These are phyloP conservation scores for Cladosporium sp. DNA, from an alignment of 2,329 filamentous ascomycete species.

Conservation along the genomic window DNA sequence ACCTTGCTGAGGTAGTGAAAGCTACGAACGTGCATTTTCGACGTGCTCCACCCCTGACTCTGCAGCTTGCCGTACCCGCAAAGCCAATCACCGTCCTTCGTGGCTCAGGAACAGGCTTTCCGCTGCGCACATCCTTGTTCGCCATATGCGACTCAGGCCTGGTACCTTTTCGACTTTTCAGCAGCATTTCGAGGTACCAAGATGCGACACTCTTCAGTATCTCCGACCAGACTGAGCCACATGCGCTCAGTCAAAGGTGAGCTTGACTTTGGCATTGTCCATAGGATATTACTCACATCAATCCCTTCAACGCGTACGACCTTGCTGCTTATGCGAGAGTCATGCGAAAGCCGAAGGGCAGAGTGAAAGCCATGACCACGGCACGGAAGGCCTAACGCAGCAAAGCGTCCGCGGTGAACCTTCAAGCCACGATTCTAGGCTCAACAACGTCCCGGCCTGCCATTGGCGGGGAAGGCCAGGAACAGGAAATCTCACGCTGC, in stretches of 20 bases:
- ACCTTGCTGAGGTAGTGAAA: conserved; percentile 4
- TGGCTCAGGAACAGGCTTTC: conserved; percentile 4
- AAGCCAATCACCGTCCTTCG: background rate
- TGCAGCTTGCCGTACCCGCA: background rate
- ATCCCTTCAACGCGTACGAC: background rate
- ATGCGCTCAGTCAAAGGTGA: no score
- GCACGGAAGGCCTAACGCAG: background rate
- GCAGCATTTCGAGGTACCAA: background rate
- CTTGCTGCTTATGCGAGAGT: background rate
- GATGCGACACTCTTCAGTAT: background rate
- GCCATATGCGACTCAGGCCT: conserved; percentile 6
- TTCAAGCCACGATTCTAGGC: conserved; percentile 12
- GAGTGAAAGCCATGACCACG: background rate
- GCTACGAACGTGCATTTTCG: conserved; percentile 3
- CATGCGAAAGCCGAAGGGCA: conserved; percentile 3
- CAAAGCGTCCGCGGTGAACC: conserved; percentile 4
- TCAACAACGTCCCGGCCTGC: background rate
- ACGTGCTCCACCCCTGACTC: conserved; percentile 8
- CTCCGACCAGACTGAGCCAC: background rate
- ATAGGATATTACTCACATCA: no score
- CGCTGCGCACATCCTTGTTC: conserved; percentile 1
- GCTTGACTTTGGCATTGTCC: no score
- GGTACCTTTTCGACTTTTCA: conserved; percentile 12
- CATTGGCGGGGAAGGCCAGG: conserved; percentile 12
- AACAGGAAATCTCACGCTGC: conserved; percentile 11